Conservation (phyloP, 495 filamentous ascomycete species). For the Cercophora sp. region DNA sequence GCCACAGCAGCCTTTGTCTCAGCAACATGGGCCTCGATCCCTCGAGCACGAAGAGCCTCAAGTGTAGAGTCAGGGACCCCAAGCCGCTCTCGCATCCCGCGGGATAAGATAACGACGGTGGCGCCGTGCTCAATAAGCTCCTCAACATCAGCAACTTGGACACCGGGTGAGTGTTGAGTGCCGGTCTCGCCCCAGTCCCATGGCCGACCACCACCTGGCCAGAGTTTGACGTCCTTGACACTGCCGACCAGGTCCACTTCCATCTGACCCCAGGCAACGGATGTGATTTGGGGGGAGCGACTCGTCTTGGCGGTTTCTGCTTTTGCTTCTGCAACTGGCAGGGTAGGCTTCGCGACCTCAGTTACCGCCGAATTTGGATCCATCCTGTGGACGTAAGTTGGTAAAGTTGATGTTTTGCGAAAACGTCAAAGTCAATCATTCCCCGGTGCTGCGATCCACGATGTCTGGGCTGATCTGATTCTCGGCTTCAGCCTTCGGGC, state of each 20-base stretch:
- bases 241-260: neutral
- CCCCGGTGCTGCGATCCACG: too few species aligned
- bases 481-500: too few species aligned
- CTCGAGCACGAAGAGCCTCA: neutral
- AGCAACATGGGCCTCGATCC: neutral
- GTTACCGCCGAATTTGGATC: too few species aligned
- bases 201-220: neutral
- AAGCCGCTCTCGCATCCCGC: neutral
- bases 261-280: neutral
- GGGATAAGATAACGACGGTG: neutral
- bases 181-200: conserved; percentile 3
- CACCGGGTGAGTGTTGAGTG: neutral
- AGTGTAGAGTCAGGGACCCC: neutral
- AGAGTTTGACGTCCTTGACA: conserved; percentile 1
- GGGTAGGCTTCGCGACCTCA: too few species aligned
- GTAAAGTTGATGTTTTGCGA: too few species aligned
- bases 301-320: too few species aligned
- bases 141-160: conserved; percentile 1
- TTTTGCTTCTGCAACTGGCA: too few species aligned
- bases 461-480: too few species aligned
- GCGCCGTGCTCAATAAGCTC: neutral
- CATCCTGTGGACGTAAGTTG: too few species aligned
- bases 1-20: neutral
- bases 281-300: neutral
- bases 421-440: too few species aligned